phyloP scores from a whole-genome alignment of 179 eudicot genomes.

The Silene noctiflora region DNA sequence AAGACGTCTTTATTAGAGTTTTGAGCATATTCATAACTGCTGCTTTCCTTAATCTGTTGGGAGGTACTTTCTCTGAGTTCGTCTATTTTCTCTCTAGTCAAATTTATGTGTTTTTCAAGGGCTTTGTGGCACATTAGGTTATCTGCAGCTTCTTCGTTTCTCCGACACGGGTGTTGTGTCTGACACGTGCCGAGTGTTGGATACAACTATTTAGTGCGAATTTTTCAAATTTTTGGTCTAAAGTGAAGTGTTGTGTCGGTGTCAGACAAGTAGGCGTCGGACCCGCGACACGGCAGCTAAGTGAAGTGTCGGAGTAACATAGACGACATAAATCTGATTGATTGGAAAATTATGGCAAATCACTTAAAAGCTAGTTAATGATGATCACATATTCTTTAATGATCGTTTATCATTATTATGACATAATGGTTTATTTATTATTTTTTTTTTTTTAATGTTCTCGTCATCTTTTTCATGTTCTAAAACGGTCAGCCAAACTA shows the following conservation, averaged over 20 bases:
- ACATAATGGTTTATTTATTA: background rate
- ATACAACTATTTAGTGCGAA: too few relatives aligned
- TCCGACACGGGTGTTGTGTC: too few relatives aligned
- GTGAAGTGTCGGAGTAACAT: too few relatives aligned
- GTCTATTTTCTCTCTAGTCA: background rate
- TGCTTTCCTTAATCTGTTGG: constrained; percentile 77
- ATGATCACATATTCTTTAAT: background rate
- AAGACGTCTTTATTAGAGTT: constrained; percentile 54
- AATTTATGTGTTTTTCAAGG: background rate
- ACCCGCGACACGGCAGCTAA: too few relatives aligned
- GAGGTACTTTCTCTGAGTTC: constrained; percentile 45
- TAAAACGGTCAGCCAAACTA: background rate
- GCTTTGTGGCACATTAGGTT: background rate
- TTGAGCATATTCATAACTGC: constrained; percentile 89
- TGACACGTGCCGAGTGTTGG: too few relatives aligned
- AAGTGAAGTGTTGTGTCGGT: too few relatives aligned
- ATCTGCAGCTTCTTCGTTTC: background rate
- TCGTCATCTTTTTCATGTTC: background rate
- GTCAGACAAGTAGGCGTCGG: too few relatives aligned
- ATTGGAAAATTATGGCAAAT: constrained; percentile 7
- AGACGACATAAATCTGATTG: background rate
- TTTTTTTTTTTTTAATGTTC: background rate
- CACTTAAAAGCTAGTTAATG: background rate
- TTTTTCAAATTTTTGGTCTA: too few relatives aligned
- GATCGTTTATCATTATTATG: background rate